A percentile compares a stretch with the other conserved stretches of the same genome.
Evolutionary conservation across 441 rosid species (phyloP).

Genomic region (Isatis lusitanica): DNA sequence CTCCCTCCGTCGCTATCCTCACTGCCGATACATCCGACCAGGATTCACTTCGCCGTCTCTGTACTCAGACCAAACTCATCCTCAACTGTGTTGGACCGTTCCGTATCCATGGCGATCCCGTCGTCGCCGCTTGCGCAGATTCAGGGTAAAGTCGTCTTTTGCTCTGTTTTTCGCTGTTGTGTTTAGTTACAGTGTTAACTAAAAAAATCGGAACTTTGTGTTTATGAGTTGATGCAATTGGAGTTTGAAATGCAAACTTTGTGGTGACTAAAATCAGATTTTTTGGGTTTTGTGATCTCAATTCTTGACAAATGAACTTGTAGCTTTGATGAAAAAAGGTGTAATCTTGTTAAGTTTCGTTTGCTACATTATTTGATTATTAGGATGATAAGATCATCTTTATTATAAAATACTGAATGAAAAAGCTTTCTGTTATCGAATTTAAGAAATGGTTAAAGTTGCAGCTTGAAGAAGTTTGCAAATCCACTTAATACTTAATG

Average conservation of each 20-base stretch:
- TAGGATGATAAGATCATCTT: too few species aligned
- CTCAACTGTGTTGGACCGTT: constrained; percentile 94
- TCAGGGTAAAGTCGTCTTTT: constrained; percentile 48
- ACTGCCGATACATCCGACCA: constrained; percentile 71
- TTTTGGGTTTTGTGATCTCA: background rate
- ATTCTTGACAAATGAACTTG: background rate
- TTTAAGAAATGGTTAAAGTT: background rate
- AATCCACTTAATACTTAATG: too few species aligned
- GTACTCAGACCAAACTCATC: constrained; percentile 62
- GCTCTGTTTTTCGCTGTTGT: background rate
- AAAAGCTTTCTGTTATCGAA: too few species aligned
- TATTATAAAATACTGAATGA: too few species aligned
- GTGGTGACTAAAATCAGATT: background rate
- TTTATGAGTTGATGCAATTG: background rate
- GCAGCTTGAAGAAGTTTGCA: too few species aligned
- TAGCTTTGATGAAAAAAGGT: background rate
- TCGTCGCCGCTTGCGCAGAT: constrained; percentile 76
- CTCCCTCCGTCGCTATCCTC: constrained; percentile 57
- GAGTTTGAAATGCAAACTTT: background rate
- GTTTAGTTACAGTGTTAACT: background rate
- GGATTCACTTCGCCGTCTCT: constrained; percentile 66
- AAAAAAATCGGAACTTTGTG: constrained; percentile 1
- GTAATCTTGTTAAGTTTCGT: background rate
- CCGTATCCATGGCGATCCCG: constrained; percentile 72
- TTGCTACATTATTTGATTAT: background rate